Percentiles rank a stretch among this genome's conserved stretches.
Evolutionary conservation across 305 asterid genomes (phyloP).

Genomic region (Fraxinus sp.): DNA sequence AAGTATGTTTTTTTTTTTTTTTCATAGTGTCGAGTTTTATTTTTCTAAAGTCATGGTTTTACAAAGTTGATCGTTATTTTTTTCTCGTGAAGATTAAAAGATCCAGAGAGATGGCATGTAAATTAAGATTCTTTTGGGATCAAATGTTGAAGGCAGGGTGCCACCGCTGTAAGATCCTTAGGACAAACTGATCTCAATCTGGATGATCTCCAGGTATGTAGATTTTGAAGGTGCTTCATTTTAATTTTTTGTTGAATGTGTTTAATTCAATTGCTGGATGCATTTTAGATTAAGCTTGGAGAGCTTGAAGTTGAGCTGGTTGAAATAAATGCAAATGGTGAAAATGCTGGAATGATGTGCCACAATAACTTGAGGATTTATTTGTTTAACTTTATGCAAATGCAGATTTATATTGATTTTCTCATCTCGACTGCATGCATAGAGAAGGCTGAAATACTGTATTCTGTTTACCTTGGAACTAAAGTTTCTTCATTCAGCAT

Average conservation of each 20-base stretch:
- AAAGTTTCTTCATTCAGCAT: no score
- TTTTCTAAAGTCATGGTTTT: neutral
- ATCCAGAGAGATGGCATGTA: constrained; percentile 97
- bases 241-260: constrained; percentile 5
- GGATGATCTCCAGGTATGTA: constrained; percentile 83
- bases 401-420: no score
- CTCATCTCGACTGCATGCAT: no score
- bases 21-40: neutral
- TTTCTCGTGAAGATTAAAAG: constrained; percentile 61
- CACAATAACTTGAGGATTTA: no score
- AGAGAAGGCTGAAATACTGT: no score
- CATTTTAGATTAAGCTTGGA: constrained; percentile 78
- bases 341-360: constrained; percentile 27
- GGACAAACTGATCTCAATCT: constrained; percentile 48
- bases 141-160: constrained; percentile 87
- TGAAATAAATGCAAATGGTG: constrained; percentile 86
- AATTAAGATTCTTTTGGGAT: constrained; percentile 78
- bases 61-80: neutral
- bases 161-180: constrained; percentile 42
- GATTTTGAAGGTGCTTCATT: constrained; percentile 11
- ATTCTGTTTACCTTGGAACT: no score
- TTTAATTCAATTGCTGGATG: constrained; percentile 18
- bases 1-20: neutral
- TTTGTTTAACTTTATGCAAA: no score
- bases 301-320: constrained; percentile 89